Evolutionary conservation across 2,329 filamentous ascomycete genomes (phyloP).

Genomic region (Arthrobotrys conoides): DNA sequence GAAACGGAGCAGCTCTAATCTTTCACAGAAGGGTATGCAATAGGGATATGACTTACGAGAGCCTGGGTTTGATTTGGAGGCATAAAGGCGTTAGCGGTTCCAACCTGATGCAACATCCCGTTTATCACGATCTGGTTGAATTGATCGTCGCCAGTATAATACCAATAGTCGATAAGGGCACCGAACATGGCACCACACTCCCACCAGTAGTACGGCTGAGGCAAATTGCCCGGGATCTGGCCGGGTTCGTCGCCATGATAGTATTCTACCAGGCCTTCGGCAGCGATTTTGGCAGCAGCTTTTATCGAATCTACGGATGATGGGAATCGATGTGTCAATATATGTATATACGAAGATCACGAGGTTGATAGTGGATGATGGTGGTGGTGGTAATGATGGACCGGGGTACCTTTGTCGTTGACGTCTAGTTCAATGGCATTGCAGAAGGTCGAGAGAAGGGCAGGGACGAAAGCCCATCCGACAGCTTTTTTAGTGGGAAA

Average conservation of each 20-base stretch:
- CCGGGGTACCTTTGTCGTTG: slow-evolving; percentile 56
- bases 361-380: slow-evolving; percentile 17
- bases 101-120: slow-evolving; percentile 74
- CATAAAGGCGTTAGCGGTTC: slow-evolving; percentile 74
- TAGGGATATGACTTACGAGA: slow-evolving; percentile 65
- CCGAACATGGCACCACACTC: slow-evolving; percentile 79
- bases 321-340: slow-evolving; percentile 37
- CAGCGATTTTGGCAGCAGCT: slow-evolving; percentile 65
- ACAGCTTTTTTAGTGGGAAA: slow-evolving; percentile 25
- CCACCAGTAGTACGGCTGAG: slow-evolving; percentile 82
- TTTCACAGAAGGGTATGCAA: not conserved
- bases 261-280: slow-evolving; percentile 71
- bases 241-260: slow-evolving; percentile 72
- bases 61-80: slow-evolving; percentile 74
- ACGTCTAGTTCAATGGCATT: slow-evolving; percentile 49
- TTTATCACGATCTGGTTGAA: slow-evolving; percentile 75
- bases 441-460: slow-evolving; percentile 41
- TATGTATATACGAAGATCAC: slow-evolving; percentile 31
- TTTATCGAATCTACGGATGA: slow-evolving; percentile 59
- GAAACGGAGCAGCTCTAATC: not conserved
- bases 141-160: slow-evolving; percentile 75
- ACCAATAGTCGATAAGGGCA: slow-evolving; percentile 79
- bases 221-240: slow-evolving; percentile 72
- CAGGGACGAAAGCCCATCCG: slow-evolving; percentile 41
- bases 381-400: slow-evolving; percentile 50